Evolutionary conservation across 2,329 filamentous ascomycete species (phyloP), one percentile per base, ranked within the genome.

Genomic region (Ramichloridium luteum): DNA sequence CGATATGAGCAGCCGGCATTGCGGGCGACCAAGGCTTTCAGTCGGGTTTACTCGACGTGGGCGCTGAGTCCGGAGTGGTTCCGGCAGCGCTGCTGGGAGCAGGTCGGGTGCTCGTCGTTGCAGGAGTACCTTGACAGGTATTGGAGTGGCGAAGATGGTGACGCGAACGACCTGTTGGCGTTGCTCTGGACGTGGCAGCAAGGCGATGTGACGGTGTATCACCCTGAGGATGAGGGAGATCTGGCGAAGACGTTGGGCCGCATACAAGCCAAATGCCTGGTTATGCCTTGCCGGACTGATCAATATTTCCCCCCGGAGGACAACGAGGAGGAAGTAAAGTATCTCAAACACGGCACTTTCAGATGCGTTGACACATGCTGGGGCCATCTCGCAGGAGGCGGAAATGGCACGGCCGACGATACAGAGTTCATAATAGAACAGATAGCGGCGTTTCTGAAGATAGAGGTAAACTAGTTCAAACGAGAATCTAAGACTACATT

Each of bases 101-200:
- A 48, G 5, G 25, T 48, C 10, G 59, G 58, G 2, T 56, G 41
- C 32, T 34, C 39, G 5, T 47, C 38, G n/a, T 28, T 58, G 25
- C 39, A 53, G 23, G 47, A 46, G 9, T 51, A 45, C 20, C 35
- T 53, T 5, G 45, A 51, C n/a, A 52, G 45, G 40, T 45, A 53
- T 13, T 53, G 55, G 42, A 40, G 41, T 10, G 37, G 37, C 25
- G 35, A 31, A 4, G 28, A 32, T 3, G 37, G 28, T 15, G 51
- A 55, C 28, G 51, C 54, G 4, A 51, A 60, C 18, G 58, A 61
- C 41, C 35, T 59, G 31, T 41, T 62, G 14, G 41, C 36, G 4
- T 43, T 60, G 48, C 31, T 57, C 34, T 46, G 50, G 18, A 62
- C 57, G 48, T 62, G 60, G 60, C 58, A 61, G 45, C 41, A 51